Percentiles rank a stretch among this genome's conserved stretches.
phyloP scores from a whole-genome alignment of 306 rosid genomes.

The Vigna angularis region DNA sequence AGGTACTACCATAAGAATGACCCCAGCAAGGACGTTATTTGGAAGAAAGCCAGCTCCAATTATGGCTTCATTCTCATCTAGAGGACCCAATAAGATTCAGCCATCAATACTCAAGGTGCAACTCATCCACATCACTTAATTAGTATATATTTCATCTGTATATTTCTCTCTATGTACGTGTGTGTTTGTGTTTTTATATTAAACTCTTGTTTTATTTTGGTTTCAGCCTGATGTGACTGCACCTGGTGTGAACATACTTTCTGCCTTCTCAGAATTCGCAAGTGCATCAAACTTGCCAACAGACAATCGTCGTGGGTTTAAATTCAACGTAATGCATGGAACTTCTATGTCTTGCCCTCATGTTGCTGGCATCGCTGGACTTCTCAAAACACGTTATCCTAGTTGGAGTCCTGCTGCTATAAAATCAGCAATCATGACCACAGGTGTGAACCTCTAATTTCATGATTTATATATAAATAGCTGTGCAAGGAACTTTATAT shows the following conservation, averaged over 20 bases:
- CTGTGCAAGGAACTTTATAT: too few species aligned
- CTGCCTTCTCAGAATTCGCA: slow-evolving; percentile 26
- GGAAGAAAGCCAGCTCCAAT: slow-evolving; percentile 48
- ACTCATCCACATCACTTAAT: neutral
- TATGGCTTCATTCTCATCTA: slow-evolving; percentile 44
- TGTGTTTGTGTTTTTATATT: neutral
- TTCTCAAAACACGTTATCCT: slow-evolving; percentile 39
- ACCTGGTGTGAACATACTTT: slow-evolving; percentile 35
- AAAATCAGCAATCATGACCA: slow-evolving; percentile 47
- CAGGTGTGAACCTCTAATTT: neutral
- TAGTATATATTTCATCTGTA: neutral
- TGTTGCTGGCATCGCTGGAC: slow-evolving; percentile 42
- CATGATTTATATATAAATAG: too few species aligned
- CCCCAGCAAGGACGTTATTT: slow-evolving; percentile 44
- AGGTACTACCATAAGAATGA: slow-evolving; percentile 33
- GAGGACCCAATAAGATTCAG: slow-evolving; percentile 61
- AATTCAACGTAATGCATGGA: slow-evolving; percentile 12
- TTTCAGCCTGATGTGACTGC: slow-evolving; percentile 46
- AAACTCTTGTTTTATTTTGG: neutral
- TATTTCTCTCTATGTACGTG: neutral
- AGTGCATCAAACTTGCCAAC: neutral
- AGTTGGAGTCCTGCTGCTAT: slow-evolving; percentile 42
- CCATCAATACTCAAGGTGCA: slow-evolving; percentile 61
- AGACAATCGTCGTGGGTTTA: neutral
- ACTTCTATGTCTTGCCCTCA: slow-evolving; percentile 44